Evolutionary conservation across 2,329 filamentous ascomycete species (phyloP).

Genomic region (Aspergillus ruber): DNA sequence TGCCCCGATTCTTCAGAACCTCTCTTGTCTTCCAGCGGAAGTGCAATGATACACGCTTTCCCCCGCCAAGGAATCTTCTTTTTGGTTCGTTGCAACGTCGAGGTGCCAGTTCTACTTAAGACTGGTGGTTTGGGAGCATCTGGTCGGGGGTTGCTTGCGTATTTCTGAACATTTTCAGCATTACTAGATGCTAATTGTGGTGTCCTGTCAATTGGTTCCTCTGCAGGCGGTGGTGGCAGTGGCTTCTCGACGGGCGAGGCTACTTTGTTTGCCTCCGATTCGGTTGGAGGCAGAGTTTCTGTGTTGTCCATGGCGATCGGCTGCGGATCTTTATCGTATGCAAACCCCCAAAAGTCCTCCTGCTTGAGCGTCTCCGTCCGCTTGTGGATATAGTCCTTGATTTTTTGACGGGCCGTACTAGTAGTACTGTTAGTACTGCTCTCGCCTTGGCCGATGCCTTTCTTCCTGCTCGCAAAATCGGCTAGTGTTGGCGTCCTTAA

Average conservation of each 20-base stretch:
- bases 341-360: slow-evolving; percentile 41
- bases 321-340: slow-evolving; percentile 35
- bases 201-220: slow-evolving; percentile 8
- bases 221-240: slow-evolving; percentile 30
- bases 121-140: slow-evolving; percentile 6
- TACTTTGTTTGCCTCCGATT: slow-evolving; percentile 12
- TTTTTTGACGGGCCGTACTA: slow-evolving; percentile 17
- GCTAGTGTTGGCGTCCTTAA: slow-evolving; percentile 35
- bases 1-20: slow-evolving; percentile 43
- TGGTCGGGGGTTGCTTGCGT: slow-evolving; percentile 6
- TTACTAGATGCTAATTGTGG: slow-evolving; percentile 2
- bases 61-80: slow-evolving; percentile 71
- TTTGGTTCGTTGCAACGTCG: slow-evolving; percentile 41
- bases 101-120: slow-evolving; percentile 12
- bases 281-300: slow-evolving; percentile 15
- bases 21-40: slow-evolving; percentile 62
- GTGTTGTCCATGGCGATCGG: slow-evolving; percentile 28
- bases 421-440: slow-evolving; percentile 7
- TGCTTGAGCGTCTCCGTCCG: slow-evolving; percentile 39
- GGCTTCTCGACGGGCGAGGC: slow-evolving; percentile 33
- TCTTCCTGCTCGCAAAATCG: slow-evolving; percentile 27
- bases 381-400: slow-evolving; percentile 29
- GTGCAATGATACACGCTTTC: slow-evolving; percentile 64
- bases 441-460: slow-evolving; percentile 10
- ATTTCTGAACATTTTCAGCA: neutral